Base-by-base conservation (phyloP, 352 stramenopile species). In the Elongisporangium undulatum region DNA sequence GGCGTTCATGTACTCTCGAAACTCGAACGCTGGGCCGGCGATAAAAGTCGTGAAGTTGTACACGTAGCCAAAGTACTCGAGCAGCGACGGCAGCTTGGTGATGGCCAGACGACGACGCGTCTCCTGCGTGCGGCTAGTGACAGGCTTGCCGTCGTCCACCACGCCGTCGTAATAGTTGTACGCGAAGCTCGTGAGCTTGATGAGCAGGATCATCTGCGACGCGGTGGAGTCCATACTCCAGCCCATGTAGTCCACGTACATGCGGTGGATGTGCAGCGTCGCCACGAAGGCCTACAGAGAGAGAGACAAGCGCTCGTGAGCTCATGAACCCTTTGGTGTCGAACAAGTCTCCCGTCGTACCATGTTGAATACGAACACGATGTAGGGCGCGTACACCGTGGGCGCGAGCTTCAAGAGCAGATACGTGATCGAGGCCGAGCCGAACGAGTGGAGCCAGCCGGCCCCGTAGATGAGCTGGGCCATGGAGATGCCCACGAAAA, bases 1-100 rank as follows among this genome's bases (percentile, higher is more conserved):
- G 0, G 78, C 83, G 60, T 95, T 71, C 6, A 81, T 66, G 71
- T 99, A 99, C 55, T 94, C 90, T n/a, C 77, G 85, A 72, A 96
- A 98, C 66, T 99, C 96, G 53, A 97, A 98, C 1, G 93, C 94
- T 38, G 97, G 97, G 10, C 97, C 95, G 4, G 94, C 94, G 16
- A 99, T 70, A 65, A 99, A 92, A 48, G 89, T 98, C 24, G 95
- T 91, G 72, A 98, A 98, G 82, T 93, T 96, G 78, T 98, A 99
- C 16, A 97, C 92, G 75, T 97, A 99, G 53, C 94, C 95, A 29
- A 98, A 83, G 75, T 97, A 99, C 69, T 99, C 94, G 48, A 99
- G 68, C 16, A 98, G 69, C 39, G 83, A 88, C 41, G 96, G 96
- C 22, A 98, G 59, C 58, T 87, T 53, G 10, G 72, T 69, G 24